Evolutionary conservation across 345 rosid genomes (phyloP).

Genomic region (Hirschfeldia incana): DNA sequence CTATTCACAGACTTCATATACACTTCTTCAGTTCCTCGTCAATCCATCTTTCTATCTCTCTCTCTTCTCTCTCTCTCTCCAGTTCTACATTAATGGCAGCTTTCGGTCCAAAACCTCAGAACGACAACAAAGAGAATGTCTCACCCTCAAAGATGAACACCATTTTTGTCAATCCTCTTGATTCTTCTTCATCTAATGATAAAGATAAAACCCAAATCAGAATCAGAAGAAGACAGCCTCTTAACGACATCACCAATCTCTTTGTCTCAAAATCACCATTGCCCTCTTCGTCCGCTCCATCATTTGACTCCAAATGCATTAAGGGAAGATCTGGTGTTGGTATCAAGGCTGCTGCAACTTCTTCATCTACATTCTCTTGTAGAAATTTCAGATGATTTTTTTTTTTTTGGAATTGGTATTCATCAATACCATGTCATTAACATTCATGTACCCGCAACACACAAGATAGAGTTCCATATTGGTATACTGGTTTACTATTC

Average conservation of each 20-base stretch:
- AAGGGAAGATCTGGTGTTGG: conserved; percentile 28
- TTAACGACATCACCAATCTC: conserved; percentile 39
- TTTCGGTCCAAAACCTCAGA: neutral
- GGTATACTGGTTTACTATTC: conserved; percentile 5
- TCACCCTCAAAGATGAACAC: neutral
- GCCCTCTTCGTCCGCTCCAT: conserved; percentile 10
- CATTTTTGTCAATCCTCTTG: conserved; percentile 6
- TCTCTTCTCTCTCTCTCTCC: conserved; percentile 11
- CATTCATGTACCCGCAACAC: conserved; percentile 17
- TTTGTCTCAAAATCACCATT: conserved; percentile 25
- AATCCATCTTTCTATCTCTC: neutral
- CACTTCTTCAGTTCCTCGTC: conserved; percentile 18
- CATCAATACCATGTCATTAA: conserved; percentile 15
- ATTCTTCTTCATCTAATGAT: conserved; percentile 8
- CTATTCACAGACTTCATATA: conserved; percentile 31
- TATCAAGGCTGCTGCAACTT: conserved; percentile 11
- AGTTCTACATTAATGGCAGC: conserved; percentile 28
- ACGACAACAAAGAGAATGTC: conserved; percentile 37
- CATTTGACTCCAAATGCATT: conserved; percentile 32
- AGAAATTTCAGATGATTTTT: conserved; percentile 33
- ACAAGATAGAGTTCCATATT: neutral
- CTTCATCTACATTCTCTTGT: conserved; percentile 31
- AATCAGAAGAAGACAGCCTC: conserved; percentile 33
- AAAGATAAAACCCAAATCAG: conserved; percentile 29
- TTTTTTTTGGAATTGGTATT: conserved; percentile 8